Base-by-base conservation (phyloP, 805 yeast genomes). In the Kodamaea kaohsiungensis region DNA sequence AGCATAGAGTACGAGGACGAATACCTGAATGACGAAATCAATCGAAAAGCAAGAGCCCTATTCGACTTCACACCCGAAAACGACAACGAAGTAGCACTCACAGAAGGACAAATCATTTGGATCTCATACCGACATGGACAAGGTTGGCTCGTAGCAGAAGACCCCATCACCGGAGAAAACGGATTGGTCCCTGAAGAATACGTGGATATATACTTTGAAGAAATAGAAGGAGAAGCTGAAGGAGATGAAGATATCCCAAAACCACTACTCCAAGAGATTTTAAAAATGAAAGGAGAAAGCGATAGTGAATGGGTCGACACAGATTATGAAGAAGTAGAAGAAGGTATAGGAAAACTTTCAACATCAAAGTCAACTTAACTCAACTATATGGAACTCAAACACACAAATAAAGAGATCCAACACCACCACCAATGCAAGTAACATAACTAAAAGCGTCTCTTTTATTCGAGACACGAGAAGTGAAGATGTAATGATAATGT, bases 101-200 rank as follows among this genome's bases (percentile, higher is more conserved):
- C 65, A 12, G 96, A 88, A 62, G 96, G 97, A 37, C 98, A 95
- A 70, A 69, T 83, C 12, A 83, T 95, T 1, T 87, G 91, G 82
- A 88, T 95, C 30, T 84, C 87, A 55, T 93, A 92, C 68, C 83
- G 96, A 54, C 97, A 93, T 68, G 98, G 98, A 22, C 98, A 93
- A 68, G 99, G 99, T 7, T 95, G 99, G 99, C 79, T 95, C 2
- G 98, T 95, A 50, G 98, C 98, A 0, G 85, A 83, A 61, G 91
- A 91, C 63, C 87, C 89, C 1, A 77, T 65, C 25, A 79, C 88
- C 2, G 91, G 90, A 1, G 88, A 86, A 58, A 89, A 96, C 10
- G 99, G 99, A 1, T 80, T 95, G 50, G 96, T 95, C 5, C 99
- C 99, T 1, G 96, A 92, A 64, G 97, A 89, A 63, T 95, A 92